Conservation (phyloP, 768 basidiomycete species). For the Imleria badia region DNA sequence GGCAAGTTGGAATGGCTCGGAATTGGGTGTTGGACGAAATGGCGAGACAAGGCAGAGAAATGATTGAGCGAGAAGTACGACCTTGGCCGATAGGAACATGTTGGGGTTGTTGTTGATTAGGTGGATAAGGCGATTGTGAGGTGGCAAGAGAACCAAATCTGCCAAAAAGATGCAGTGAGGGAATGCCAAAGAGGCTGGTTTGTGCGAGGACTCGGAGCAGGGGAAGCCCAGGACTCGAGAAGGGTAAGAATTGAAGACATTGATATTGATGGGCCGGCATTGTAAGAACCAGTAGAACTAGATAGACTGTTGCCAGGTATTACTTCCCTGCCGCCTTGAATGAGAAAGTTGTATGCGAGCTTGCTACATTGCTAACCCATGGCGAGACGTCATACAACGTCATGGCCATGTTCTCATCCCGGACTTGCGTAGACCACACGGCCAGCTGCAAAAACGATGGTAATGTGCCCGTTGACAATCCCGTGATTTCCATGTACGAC, state of each 20-base stretch:
- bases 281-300: constrained; percentile 32
- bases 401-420: constrained; percentile 70
- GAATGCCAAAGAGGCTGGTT: constrained; percentile 44
- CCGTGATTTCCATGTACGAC: constrained; percentile 58
- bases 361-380: constrained; percentile 85
- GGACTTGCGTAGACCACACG: constrained; percentile 76
- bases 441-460: constrained; percentile 88
- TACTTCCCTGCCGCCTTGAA: constrained; percentile 69
- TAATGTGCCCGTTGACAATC: constrained; percentile 61
- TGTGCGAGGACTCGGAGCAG: constrained; percentile 45
- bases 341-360: constrained; percentile 86
- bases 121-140: constrained; percentile 31
- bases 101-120: constrained; percentile 40
- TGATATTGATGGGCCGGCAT: constrained; percentile 59
- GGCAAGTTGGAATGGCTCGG: constrained; percentile 84
- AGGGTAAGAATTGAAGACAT: constrained; percentile 77
- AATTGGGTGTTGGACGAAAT: constrained; percentile 76
- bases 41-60: constrained; percentile 78
- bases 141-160: constrained; percentile 30
- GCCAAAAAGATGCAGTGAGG: constrained; percentile 30
- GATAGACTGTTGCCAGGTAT: constrained; percentile 58
- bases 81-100: constrained; percentile 58
- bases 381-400: constrained; percentile 81
- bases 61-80: constrained; percentile 74
- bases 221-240: constrained; percentile 73